These are phyloP conservation scores for Moesziomyces globuligerus DNA, from an alignment of 1,284 basidiomycete genomes.

Conservation along the genomic window DNA sequence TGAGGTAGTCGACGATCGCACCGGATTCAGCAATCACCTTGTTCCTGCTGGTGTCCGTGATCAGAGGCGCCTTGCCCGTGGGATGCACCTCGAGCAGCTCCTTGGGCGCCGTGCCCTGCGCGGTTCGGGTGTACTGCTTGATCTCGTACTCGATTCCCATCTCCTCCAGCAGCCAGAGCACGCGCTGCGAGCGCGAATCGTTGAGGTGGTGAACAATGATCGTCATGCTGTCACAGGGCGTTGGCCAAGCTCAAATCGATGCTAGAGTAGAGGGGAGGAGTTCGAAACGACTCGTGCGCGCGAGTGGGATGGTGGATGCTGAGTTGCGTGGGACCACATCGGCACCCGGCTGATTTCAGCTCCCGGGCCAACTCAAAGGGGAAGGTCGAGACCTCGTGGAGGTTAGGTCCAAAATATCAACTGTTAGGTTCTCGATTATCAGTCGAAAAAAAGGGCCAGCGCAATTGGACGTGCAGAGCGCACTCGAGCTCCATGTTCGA, in stretches of 20 bases:
- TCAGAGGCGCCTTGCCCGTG: constrained; percentile 63
- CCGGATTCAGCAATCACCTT: constrained; percentile 63
- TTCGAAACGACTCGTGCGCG: no score
- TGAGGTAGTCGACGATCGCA: constrained; percentile 65
- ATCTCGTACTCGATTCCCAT: constrained; percentile 62
- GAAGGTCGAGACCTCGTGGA: no score
- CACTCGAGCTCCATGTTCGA: no score
- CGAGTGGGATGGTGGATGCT: no score
- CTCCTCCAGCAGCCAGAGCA: constrained; percentile 67
- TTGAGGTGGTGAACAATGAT: constrained; percentile 64
- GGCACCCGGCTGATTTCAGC: neutral
- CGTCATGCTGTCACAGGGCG: constrained; percentile 43
- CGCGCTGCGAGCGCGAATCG: constrained; percentile 64
- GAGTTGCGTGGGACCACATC: neutral
- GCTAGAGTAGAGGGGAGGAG: no score
- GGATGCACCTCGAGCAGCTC: constrained; percentile 59
- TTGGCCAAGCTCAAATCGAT: no score
- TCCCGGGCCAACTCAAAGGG: neutral
- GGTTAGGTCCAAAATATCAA: no score
- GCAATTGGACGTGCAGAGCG: no score
- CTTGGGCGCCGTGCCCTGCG: constrained; percentile 54
- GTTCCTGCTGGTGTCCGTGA: constrained; percentile 58
- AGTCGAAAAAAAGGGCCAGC: no score
- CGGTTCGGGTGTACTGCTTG: constrained; percentile 58
- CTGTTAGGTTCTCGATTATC: no score